Conservation (phyloP, 1,284 basidiomycete species). For the Leccinum insigne region DNA sequence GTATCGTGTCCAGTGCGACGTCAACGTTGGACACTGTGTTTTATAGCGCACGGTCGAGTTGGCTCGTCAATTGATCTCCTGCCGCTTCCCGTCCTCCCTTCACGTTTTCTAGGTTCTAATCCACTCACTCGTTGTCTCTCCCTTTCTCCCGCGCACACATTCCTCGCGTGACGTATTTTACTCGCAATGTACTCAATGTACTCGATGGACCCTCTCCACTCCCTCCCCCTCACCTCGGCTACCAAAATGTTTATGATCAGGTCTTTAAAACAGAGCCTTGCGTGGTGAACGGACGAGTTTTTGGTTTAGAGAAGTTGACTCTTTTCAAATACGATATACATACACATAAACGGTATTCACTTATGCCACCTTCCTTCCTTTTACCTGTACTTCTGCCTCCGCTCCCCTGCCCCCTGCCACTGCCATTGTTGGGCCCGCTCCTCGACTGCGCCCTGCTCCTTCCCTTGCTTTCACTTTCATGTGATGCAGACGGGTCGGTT, state of each 20-base stretch:
- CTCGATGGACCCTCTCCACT: neutral
- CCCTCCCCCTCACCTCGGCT: neutral
- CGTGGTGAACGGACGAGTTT: constrained; percentile 6
- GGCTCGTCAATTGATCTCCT: constrained; percentile 15
- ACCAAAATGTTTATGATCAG: constrained; percentile 8
- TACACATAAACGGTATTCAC: neutral
- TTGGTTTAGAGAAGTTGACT: constrained; percentile 7
- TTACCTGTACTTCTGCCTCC: neutral
- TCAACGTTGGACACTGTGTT: constrained; percentile 28
- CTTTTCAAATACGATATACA: constrained; percentile 9
- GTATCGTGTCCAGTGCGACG: constrained; percentile 16
- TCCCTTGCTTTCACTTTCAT: neutral
- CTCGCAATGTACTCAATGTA: neutral
- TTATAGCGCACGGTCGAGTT: constrained; percentile 34
- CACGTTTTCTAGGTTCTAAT: neutral
- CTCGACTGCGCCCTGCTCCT: neutral
- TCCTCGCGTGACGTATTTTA: neutral
- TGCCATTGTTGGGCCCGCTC: neutral
- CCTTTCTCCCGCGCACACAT: neutral
- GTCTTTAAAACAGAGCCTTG: neutral
- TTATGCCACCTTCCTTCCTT: neutral
- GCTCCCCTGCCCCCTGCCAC: neutral
- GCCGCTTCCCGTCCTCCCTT: neutral
- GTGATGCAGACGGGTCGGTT: neutral
- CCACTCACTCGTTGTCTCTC: neutral